phyloP scores from a whole-genome alignment of 805 yeast species.

The Geotrichum ghanense region DNA sequence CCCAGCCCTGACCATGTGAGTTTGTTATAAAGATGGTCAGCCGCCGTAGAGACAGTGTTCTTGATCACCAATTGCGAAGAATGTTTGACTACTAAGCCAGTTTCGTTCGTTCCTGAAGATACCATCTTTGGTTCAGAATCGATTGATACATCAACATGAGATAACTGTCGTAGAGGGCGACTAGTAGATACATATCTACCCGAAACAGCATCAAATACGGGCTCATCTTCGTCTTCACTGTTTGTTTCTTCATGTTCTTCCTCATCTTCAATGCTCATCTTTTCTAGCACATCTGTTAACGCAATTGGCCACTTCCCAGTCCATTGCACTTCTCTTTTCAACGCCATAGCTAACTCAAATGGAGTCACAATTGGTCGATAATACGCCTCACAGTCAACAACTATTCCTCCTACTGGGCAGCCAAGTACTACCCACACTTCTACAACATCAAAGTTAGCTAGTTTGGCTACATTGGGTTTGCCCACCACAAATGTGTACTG shows the following conservation, averaged over 20 bases:
- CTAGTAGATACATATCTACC: constrained; percentile 63
- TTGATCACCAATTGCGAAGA: constrained; percentile 53
- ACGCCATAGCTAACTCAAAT: constrained; percentile 74
- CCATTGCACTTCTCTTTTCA: constrained; percentile 71
- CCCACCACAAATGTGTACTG: constrained; percentile 94
- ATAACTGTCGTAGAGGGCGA: constrained; percentile 58
- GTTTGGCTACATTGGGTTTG: constrained; percentile 92
- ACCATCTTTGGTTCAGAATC: constrained; percentile 31
- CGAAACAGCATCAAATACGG: constrained; percentile 80
- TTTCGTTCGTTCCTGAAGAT: constrained; percentile 14
- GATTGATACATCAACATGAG: constrained; percentile 52
- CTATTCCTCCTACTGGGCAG: constrained; percentile 88
- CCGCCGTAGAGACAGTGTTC: constrained; percentile 83
- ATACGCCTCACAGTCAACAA: constrained; percentile 65
- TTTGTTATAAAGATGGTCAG: constrained; percentile 56
- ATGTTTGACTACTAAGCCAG: constrained; percentile 35
- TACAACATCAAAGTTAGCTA: constrained; percentile 90
- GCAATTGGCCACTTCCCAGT: constrained; percentile 89
- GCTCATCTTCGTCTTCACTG: constrained; percentile 46
- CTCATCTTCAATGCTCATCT: constrained; percentile 20
- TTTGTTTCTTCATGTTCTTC: constrained; percentile 12
- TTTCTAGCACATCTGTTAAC: constrained; percentile 45
- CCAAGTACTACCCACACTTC: constrained; percentile 94
- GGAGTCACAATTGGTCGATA: constrained; percentile 91
- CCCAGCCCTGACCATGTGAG: constrained; percentile 82